Evolutionary conservation across 805 yeast species (phyloP), one percentile per base, ranked within the genome.

Genomic region (Wickerhamiella galacta): DNA sequence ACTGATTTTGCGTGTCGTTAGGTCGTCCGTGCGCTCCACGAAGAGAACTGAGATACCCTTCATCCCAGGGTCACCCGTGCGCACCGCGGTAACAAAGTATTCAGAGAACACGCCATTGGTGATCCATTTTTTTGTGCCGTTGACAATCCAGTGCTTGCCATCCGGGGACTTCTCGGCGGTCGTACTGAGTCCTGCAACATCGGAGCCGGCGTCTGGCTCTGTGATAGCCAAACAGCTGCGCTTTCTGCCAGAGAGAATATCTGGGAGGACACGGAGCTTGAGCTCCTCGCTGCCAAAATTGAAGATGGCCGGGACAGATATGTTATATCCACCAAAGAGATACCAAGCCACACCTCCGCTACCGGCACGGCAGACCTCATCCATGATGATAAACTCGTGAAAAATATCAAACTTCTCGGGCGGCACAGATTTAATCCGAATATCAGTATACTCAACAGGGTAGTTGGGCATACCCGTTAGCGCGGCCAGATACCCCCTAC

Each of bases 91-190:
- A 7, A 63, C 56, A 45, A 58, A 59, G 48, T 57, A 59, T 44
- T 59, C 64, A 18, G 60, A 40, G 47, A 55, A 57, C 30, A 57
- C 44, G 25, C 64, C 64, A 41, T 60, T 60, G 33, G 64, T 60
- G 51, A 59, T 59, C 64, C 64, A 59, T 45, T 59, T 60, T 50
- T 59, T 59, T 34, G 56, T 57, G 24, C 64, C 64, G 39, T 50
- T 58, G 32, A 59, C 57, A 26, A 54, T 42, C 41, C 42, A 59
- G 40, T 44, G 44, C 44, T 52, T 53, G 23, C 63, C 64, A 28
- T 58, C 61, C n/a, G 46, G 48, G 22, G 56, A 44, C 41, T 42
- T 42, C 30, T 37, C 48, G 17, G 64, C 64, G 22, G 56, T 46
- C 12, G 64, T 54, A 18, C 56, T 52, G 31, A 58, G 33, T 33